Conservation (phyloP, 345 rosid species). For the Xanthoceras sorbifolium region DNA sequence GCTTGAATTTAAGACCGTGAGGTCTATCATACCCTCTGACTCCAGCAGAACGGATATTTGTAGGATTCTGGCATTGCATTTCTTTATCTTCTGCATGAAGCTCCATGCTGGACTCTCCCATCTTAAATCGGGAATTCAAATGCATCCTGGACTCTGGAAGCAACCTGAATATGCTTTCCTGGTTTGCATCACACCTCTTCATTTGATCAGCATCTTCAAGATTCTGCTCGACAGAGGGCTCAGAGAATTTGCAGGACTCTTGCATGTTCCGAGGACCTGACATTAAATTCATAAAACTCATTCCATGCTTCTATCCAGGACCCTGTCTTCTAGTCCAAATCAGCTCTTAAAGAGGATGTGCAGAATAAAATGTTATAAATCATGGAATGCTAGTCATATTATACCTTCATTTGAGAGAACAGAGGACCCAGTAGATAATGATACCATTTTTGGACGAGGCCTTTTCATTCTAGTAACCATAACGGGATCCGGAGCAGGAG, state of each 20-base stretch:
- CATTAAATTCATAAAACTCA: slow-evolving; percentile 36
- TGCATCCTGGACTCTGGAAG: slow-evolving; percentile 38
- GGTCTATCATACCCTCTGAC: slow-evolving; percentile 24
- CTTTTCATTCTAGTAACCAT: slow-evolving; percentile 46
- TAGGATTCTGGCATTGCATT: slow-evolving; percentile 19
- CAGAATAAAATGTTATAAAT: neutral
- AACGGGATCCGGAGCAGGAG: slow-evolving; percentile 41
- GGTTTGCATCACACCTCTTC: slow-evolving; percentile 28
- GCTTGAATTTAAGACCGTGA: slow-evolving; percentile 25
- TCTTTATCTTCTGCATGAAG: slow-evolving; percentile 31
- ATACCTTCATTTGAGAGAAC: slow-evolving; percentile 49
- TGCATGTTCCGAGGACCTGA: slow-evolving; percentile 35
- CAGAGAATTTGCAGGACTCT: slow-evolving; percentile 29
- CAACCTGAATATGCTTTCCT: slow-evolving; percentile 35
- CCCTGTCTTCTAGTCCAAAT: slow-evolving; percentile 31
- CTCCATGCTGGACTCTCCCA: slow-evolving; percentile 32
- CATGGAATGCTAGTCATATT: neutral
- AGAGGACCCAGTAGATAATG: slow-evolving; percentile 40
- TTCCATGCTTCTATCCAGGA: slow-evolving; percentile 31
- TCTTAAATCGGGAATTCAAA: slow-evolving; percentile 29
- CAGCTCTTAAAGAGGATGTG: slow-evolving; percentile 24
- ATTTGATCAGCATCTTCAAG: slow-evolving; percentile 14
- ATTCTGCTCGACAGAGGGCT: slow-evolving; percentile 25
- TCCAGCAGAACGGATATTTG: slow-evolving; percentile 26
- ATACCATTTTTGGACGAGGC: slow-evolving; percentile 37